phyloP scores from a whole-genome alignment of 805 yeast genomes.

The Pichia paraexigua region DNA sequence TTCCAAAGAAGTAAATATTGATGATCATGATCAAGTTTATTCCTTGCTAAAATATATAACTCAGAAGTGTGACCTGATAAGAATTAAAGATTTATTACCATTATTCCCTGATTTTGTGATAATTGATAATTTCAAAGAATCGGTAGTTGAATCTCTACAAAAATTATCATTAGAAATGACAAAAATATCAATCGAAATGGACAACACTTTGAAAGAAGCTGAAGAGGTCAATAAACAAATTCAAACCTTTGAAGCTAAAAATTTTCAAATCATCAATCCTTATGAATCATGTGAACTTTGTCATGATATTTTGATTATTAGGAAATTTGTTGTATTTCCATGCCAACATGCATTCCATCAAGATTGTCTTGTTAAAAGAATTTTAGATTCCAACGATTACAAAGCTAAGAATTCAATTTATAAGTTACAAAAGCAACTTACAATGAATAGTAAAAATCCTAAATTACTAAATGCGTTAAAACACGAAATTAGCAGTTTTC shows the following conservation, averaged over 20 bases:
- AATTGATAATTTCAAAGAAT: constrained; percentile 76
- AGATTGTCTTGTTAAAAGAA: constrained; percentile 68
- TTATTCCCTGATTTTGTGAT: constrained; percentile 77
- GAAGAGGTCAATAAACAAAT: constrained; percentile 56
- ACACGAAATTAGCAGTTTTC: constrained; percentile 48
- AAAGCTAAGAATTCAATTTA: constrained; percentile 56
- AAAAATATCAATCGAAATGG: constrained; percentile 65
- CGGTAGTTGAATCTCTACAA: constrained; percentile 73
- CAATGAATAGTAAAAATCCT: constrained; percentile 29
- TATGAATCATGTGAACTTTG: constrained; percentile 79
- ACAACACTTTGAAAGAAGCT: constrained; percentile 54
- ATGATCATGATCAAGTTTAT: constrained; percentile 22
- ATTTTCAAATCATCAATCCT: constrained; percentile 65
- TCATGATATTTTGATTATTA: constrained; percentile 55
- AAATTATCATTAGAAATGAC: constrained; percentile 59
- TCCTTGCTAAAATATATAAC: constrained; percentile 30
- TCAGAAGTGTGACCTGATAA: constrained; percentile 42
- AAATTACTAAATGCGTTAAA: constrained; percentile 25
- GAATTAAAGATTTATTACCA: constrained; percentile 77
- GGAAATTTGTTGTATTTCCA: constrained; percentile 76
- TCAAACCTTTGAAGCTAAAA: constrained; percentile 36
- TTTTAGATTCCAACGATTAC: constrained; percentile 58
- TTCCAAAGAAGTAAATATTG: background rate
- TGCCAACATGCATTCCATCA: constrained; percentile 87
- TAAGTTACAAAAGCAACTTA: constrained; percentile 39